Evolutionary conservation across 176 grass and related monocot species (phyloP), one percentile per base, ranked within the genome.

Genomic region (Chloris gayana): DNA sequence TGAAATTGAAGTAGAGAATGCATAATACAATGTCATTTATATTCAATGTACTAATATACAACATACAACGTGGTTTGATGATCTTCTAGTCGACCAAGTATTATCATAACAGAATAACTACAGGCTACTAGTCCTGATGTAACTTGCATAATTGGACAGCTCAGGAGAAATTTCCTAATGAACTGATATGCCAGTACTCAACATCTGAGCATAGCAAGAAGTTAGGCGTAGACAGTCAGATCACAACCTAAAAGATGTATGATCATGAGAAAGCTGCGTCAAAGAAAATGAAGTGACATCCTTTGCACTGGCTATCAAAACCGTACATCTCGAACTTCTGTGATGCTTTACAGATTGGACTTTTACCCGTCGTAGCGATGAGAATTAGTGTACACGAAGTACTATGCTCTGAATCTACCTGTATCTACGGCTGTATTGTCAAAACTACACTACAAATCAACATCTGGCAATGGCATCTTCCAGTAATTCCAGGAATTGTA

Each of bases 401-500:
- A 51, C 44, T 66, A 72, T 76, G 72, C 58, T 81, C 77, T 34
- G 32, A 53, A 75, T 58, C 77, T 87, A 91, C 42, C 15, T 72
- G 34, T 77, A 76, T 68, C 71, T 85, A 87, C 9, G 49, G 42
- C 31, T 81, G 54, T 72, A 78, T 81, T 72, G 72, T 82, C 70
- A 80, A 82, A 31, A 62, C 60, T 82, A 81, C 42, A 82, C 78
- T 94, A 91, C 73, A 77, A 59, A 51, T 89, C 84, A 63, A 94
- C 83, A 35, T 89, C 78, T 78, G 78, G 86, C 73, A 91, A 64
- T 0, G 92, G 92, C 46, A 91, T 81, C 77, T 81, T 94, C 92
- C 92, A 94, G 78, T 85, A 94, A 64, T 94, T 94, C 92, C 92
- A 94, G 80, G 84, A 91, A 46, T 94, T 94, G 77, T 79, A 91